Base-by-base conservation (phyloP, 352 stramenopile genomes). In the Globisporangium paroecandrum region DNA sequence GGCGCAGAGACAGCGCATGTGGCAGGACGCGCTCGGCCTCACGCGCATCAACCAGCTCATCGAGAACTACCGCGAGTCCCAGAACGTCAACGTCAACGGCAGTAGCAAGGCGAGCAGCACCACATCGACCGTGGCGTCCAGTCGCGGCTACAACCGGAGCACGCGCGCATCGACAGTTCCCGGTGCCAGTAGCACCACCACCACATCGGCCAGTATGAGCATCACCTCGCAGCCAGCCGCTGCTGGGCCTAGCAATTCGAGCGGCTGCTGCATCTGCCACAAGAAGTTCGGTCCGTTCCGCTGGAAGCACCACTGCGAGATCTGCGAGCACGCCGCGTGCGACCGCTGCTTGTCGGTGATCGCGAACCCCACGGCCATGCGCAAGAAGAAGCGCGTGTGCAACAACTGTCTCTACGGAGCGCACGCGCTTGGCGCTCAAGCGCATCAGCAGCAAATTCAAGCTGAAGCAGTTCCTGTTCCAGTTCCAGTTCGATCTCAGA, bases 211-310 rank as follows among this genome's bases (percentile, higher is more conserved):
- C 13, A 46, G 0, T 71, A 63, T 49, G 61, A 77, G 43, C 56
- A 61, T 61, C 32, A 61, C 56, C 20, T 47, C 56, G 20, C 56
- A 61, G 29, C 56, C 56, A 69, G 73, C 22, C 36, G 71, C 29
- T 61, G 69, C 41, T 66, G 61, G 12, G 1, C 12, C 38, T 46
- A 20, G 53, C 58, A 49, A 4, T 69, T 70, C 29, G 12, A 64
- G 29, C 20, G 58, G 58, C 36, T 94, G 85, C 63, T 69, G 73
- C 12, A 75, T 88, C 25, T 94, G 85, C 65, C 73, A 72, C 47
- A 85, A 88, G 22, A 75, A 75, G 32, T 92, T 94, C 34, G 71
- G 83, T n/a, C 77, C 85, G 4, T 94, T 94, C 68, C 82, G 83
- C 22, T 91, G 85, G 82, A 91, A 90, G 65, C 78, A 84, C 54